Evolutionary conservation across 2,329 filamentous ascomycete genomes (phyloP).

Genomic region (Epichloe gansuensis): DNA sequence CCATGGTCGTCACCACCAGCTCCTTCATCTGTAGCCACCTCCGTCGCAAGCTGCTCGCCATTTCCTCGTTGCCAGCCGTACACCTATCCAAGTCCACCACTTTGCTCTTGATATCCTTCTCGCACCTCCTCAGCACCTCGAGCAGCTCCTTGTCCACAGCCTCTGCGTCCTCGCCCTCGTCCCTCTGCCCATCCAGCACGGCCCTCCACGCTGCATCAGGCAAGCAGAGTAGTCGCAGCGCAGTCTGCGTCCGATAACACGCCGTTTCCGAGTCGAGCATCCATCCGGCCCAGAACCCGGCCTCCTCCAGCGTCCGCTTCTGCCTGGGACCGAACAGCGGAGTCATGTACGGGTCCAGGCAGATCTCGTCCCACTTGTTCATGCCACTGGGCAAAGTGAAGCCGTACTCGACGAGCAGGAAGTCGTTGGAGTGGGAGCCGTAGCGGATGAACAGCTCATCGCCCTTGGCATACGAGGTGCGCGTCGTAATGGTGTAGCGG

Average conservation of each 20-base stretch:
- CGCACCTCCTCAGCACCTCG: slow-evolving; percentile 26
- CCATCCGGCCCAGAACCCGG: slow-evolving; percentile 38
- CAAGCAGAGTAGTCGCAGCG: slow-evolving; percentile 29
- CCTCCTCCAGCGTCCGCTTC: slow-evolving; percentile 28
- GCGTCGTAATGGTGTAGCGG: slow-evolving; percentile 43
- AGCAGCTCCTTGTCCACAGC: slow-evolving; percentile 25
- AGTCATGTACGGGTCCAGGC: slow-evolving; percentile 35
- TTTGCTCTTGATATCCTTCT: slow-evolving; percentile 18
- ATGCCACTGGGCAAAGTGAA: slow-evolving; percentile 30
- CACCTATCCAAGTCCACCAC: slow-evolving; percentile 20
- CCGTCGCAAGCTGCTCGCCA: slow-evolving; percentile 9
- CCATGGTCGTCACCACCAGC: slow-evolving; percentile 11
- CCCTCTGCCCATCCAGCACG: slow-evolving; percentile 32
- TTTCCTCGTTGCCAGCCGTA: slow-evolving; percentile 17
- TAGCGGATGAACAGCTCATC: slow-evolving; percentile 60
- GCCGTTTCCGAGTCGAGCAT: slow-evolving; percentile 35
- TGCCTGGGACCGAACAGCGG: slow-evolving; percentile 24
- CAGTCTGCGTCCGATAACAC: slow-evolving; percentile 45
- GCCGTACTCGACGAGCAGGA: slow-evolving; percentile 56
- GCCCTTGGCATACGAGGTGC: slow-evolving; percentile 36
- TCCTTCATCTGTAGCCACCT: slow-evolving; percentile 17
- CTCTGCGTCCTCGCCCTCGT: slow-evolving; percentile 33
- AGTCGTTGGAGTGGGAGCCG: slow-evolving; percentile 57
- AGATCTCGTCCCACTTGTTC: slow-evolving; percentile 40
- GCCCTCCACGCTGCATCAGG: slow-evolving; percentile 28